These are phyloP conservation scores for Nicotiana otophora DNA, from an alignment of 257 asterid species.

Conservation along the genomic window DNA sequence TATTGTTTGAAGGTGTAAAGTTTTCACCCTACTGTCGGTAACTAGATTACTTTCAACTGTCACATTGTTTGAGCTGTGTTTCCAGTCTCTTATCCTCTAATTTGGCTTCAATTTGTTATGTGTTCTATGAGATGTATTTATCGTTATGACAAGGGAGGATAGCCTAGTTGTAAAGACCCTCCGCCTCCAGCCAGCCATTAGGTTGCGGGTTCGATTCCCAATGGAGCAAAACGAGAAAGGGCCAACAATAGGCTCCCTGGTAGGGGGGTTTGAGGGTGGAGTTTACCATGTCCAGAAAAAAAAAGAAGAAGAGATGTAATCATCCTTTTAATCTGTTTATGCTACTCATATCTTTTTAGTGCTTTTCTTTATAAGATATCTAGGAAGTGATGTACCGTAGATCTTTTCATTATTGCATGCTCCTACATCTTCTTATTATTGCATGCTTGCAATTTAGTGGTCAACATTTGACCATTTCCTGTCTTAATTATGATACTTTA, in stretches of 20 bases:
- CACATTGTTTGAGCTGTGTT: not conserved
- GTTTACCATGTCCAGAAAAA: not conserved
- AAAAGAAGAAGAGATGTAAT: not conserved
- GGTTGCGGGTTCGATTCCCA: not conserved
- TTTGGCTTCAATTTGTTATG: not conserved
- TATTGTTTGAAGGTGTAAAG: conserved; percentile 2
- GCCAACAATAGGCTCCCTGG: not conserved
- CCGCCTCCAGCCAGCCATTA: no score
- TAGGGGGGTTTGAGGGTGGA: not conserved
- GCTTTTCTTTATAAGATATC: not conserved
- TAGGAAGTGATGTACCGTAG: not conserved
- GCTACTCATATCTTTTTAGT: not conserved
- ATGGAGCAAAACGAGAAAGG: not conserved
- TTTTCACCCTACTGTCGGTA: not conserved
- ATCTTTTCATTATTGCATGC: not conserved
- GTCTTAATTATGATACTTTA: not conserved
- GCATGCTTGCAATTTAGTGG: not conserved
- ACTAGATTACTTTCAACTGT: conserved; percentile 3
- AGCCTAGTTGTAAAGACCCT: not conserved
- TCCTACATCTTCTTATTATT: not conserved
- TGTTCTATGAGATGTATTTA: not conserved
- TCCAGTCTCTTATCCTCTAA: not conserved
- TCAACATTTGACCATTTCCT: not conserved
- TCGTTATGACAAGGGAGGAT: not conserved
- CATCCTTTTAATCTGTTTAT: not conserved